Conservation (phyloP, 768 basidiomycete genomes). For the Xerocomellus dryophilus region DNA sequence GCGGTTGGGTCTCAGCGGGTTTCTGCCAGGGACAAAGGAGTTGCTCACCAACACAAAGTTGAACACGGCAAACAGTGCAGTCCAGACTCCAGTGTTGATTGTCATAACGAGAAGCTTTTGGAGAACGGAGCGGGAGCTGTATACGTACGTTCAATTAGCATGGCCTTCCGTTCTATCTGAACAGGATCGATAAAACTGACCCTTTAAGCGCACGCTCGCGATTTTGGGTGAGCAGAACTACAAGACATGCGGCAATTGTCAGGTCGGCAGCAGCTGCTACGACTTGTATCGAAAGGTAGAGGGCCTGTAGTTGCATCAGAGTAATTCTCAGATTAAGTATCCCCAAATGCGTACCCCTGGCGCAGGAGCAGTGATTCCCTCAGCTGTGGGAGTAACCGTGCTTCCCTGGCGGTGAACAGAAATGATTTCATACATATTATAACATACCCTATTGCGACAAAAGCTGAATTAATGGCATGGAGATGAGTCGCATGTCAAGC, state of each 20-base stretch:
- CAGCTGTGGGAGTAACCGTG: neutral
- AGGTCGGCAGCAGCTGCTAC: conserved; percentile 1
- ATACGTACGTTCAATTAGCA: neutral
- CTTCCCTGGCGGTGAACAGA: neutral
- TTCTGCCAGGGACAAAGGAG: neutral
- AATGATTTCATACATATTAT: neutral
- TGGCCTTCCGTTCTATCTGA: neutral
- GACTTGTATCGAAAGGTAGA: conserved; percentile 1
- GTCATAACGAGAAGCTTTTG: conserved; percentile 10
- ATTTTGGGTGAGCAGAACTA: neutral
- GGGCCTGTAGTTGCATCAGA: neutral
- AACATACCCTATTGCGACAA: conserved; percentile 4
- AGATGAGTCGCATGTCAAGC: neutral
- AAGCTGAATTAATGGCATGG: neutral
- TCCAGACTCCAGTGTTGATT: conserved; percentile 14
- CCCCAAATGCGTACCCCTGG: neutral
- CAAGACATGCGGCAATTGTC: neutral
- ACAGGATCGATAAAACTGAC: neutral
- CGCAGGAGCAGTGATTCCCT: neutral
- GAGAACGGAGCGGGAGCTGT: conserved; percentile 2
- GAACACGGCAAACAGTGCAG: conserved; percentile 3
- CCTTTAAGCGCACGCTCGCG: neutral
- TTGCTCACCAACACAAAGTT: neutral
- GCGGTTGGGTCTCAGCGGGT: neutral
- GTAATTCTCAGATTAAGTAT: neutral